Conservation (phyloP, 306 rosid genomes). For the Fragaria ananassa region DNA sequence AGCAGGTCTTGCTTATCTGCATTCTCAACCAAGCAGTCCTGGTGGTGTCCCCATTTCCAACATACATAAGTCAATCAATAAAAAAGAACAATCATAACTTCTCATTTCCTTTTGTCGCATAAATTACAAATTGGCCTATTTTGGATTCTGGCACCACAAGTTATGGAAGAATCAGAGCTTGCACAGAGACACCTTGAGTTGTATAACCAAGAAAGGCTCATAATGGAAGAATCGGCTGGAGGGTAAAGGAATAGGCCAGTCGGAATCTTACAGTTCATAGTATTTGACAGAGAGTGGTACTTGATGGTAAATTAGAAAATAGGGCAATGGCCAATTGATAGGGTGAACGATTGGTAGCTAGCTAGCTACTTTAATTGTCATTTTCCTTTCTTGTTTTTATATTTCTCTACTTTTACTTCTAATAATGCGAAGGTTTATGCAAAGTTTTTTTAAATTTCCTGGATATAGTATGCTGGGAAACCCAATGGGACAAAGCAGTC, state of each 20-base stretch:
- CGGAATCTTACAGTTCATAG: neutral
- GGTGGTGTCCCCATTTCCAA: too few species aligned
- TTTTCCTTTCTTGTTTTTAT: neutral
- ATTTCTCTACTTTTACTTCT: neutral
- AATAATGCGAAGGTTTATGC: neutral
- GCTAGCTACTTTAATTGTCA: neutral
- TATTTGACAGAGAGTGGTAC: neutral
- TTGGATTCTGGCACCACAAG: too few species aligned
- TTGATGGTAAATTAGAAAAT: neutral
- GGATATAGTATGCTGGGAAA: neutral
- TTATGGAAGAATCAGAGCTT: too few species aligned
- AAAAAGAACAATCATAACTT: too few species aligned
- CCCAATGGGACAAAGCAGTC: neutral
- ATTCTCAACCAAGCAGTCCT: too few species aligned
- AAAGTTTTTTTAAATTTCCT: too few species aligned
- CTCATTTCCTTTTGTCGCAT: too few species aligned
- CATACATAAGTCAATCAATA: too few species aligned
- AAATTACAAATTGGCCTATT: too few species aligned
- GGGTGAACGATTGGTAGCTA: neutral
- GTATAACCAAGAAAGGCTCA: neutral
- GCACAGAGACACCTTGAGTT: neutral
- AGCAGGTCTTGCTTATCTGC: too few species aligned
- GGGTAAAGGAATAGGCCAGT: neutral
- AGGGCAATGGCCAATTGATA: neutral
- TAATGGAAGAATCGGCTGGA: neutral